These are phyloP conservation scores for Telfairia occidentalis DNA, from an alignment of 331 rosid genomes.

Conservation along the genomic window DNA sequence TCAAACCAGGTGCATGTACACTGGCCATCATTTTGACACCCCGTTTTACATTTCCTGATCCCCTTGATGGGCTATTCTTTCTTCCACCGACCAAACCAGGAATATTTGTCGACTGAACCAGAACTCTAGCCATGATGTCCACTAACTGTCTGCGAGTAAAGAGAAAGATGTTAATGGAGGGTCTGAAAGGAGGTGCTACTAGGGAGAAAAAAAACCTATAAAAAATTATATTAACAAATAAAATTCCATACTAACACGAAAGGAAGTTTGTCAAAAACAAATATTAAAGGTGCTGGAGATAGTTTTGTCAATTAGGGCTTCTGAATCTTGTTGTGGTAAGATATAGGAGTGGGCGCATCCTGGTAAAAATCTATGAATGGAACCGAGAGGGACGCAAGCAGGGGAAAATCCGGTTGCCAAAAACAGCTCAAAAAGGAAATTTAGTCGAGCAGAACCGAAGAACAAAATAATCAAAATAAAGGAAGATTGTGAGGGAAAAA, in stretches of 20 bases:
- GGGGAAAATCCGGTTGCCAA: not conserved
- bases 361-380: not conserved
- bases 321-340: not conserved
- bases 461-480: not conserved
- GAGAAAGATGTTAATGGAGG: not conserved
- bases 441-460: not conserved
- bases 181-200: not conserved
- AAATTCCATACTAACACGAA: not conserved
- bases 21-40: conserved; percentile 44
- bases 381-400: not conserved
- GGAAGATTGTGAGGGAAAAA: not conserved
- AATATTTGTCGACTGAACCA: conserved; percentile 52
- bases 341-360: not conserved
- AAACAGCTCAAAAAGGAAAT: not conserved
- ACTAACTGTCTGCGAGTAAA: not conserved
- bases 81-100: conserved; percentile 41
- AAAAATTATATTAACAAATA: not conserved
- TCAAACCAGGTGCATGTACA: conserved; percentile 25
- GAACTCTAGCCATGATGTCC: conserved; percentile 51
- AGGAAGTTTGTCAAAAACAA: not conserved
- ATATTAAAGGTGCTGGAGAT: not conserved
- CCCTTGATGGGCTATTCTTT: conserved; percentile 34
- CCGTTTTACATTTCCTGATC: conserved; percentile 36
- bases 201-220: not conserved
- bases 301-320: not conserved